These are phyloP conservation scores for Mercurialis annua DNA, from an alignment of 345 rosid species.

Conservation along the genomic window DNA sequence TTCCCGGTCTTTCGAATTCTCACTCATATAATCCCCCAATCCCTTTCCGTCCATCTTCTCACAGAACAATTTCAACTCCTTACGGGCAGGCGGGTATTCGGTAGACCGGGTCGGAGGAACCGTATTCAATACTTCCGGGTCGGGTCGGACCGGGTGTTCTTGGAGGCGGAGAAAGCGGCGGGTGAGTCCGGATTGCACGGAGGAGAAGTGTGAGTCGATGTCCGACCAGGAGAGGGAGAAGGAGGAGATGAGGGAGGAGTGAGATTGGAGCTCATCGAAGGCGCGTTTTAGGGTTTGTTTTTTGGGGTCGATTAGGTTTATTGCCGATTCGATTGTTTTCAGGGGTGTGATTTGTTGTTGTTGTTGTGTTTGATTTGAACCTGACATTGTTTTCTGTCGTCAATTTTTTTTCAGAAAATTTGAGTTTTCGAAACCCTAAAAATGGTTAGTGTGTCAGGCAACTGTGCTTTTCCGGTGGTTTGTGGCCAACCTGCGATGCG, in stretches of 20 bases:
- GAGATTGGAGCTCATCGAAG: conserved; percentile 59
- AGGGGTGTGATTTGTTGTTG: conserved; percentile 20
- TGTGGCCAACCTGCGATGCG: background rate
- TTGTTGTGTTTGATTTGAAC: background rate
- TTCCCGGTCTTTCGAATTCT: conserved; percentile 33
- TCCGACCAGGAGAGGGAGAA: conserved; percentile 62
- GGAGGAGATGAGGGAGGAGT: conserved; percentile 45
- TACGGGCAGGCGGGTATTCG: conserved; percentile 6
- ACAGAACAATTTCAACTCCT: conserved; percentile 31
- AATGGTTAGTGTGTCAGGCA: no score
- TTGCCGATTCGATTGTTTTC: conserved; percentile 52
- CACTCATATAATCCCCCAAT: conserved; percentile 42
- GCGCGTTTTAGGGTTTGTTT: conserved; percentile 54
- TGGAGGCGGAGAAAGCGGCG: conserved; percentile 50
- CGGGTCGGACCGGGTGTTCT: conserved; percentile 21
- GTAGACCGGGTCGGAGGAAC: background rate
- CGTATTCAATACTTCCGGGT: background rate
- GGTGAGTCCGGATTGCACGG: conserved; percentile 38
- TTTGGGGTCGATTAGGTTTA: conserved; percentile 45
- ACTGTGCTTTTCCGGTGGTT: no score
- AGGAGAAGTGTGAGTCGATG: conserved; percentile 61
- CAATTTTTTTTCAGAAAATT: no score
- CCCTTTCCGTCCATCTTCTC: conserved; percentile 62
- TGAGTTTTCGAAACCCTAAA: no score
- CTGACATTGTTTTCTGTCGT: conserved; percentile 16